Base-by-base conservation (phyloP, 768 basidiomycete species). In the Agrocybe pediades region DNA sequence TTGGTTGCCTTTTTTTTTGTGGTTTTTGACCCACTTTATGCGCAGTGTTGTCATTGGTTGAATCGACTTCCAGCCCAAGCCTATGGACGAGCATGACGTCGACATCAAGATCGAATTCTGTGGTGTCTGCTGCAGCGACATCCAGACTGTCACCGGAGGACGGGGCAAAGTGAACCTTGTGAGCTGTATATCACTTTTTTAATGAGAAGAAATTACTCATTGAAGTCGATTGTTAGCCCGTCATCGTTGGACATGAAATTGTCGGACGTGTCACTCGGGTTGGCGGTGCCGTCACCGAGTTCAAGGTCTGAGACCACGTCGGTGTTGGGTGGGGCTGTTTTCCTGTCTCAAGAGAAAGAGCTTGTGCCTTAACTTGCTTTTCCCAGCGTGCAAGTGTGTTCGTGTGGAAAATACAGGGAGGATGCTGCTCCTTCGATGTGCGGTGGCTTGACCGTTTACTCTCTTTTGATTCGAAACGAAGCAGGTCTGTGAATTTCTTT, bases 381-480 rank as follows among this genome's bases (percentile, higher is more conserved):
- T 68, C n/a, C n/a, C n/a, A 82, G 83, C 54, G 80, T 80, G 23
- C 74, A 75, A 42, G 55, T 73, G 11, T 65, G 65, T 46, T 76
- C 78, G 15, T 87, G 84, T 71, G 63, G 75, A 48, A 46, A 69
- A 8, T 85, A 82, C 61, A 56, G 72, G 6, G 77, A 77, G 49
- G 56, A 82, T 41, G 84, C 82, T 3, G 84, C 84, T 1, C 83
- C 85, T 6, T 79, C 87, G 79, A 66, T 87, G 42, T 88, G 84
- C 62, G 86, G 74, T 6, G 85, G 85, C 24, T 64, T 86, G n/a
- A 86, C 85, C 6, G 79, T 82, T 7, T 86, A 73, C 70, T 84
- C 83, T 0, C 85, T 86, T 11, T 70, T 88, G 17, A 71, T 74
- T 23, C 71, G 79, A 26, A 78, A 83, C 66, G 79, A 79, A 8